These are phyloP conservation scores for Danielia oregonensis DNA, from an alignment of 805 yeast genomes.

Conservation along the genomic window DNA sequence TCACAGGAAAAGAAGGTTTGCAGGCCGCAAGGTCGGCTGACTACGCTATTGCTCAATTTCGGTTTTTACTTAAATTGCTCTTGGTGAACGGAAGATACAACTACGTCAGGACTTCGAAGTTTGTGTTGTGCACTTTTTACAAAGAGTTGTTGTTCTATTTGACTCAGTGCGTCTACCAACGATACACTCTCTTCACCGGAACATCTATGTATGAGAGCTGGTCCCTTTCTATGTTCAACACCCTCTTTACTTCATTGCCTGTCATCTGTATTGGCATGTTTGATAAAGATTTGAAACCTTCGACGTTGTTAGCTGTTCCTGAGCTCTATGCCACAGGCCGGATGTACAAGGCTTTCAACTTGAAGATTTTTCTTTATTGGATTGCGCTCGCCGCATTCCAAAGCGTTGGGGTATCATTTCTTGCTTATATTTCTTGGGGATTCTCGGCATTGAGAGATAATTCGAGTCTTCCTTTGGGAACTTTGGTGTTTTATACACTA, in stretches of 20 bases:
- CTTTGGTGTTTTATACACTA: slow-evolving; percentile 67
- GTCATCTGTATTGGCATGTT: slow-evolving; percentile 94
- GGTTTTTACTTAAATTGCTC: slow-evolving; percentile 74
- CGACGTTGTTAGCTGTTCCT: slow-evolving; percentile 87
- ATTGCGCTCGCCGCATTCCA: slow-evolving; percentile 70
- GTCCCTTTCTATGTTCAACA: slow-evolving; percentile 96
- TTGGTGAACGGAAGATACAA: slow-evolving; percentile 96
- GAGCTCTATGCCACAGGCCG: slow-evolving; percentile 82
- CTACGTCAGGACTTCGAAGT: slow-evolving; percentile 86
- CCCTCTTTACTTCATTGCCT: slow-evolving; percentile 88
- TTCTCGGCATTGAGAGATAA: slow-evolving; percentile 63
- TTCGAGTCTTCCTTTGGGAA: slow-evolving; percentile 79
- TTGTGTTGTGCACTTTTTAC: slow-evolving; percentile 90
- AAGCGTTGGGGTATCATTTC: slow-evolving; percentile 66
- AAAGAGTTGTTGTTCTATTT: slow-evolving; percentile 88
- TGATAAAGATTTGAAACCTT: slow-evolving; percentile 84
- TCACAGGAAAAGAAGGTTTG: slow-evolving; percentile 94
- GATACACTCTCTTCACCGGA: slow-evolving; percentile 86
- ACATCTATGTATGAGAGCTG: slow-evolving; percentile 91
- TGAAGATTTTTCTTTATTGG: slow-evolving; percentile 72
- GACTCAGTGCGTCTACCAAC: slow-evolving; percentile 83
- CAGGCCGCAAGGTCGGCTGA: slow-evolving; percentile 97
- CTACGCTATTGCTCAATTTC: slow-evolving; percentile 91
- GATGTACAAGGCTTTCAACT: slow-evolving; percentile 66
- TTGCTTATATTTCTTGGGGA: slow-evolving; percentile 70